Base-by-base conservation (phyloP, 257 asterid genomes). In the Prunella vulgaris region DNA sequence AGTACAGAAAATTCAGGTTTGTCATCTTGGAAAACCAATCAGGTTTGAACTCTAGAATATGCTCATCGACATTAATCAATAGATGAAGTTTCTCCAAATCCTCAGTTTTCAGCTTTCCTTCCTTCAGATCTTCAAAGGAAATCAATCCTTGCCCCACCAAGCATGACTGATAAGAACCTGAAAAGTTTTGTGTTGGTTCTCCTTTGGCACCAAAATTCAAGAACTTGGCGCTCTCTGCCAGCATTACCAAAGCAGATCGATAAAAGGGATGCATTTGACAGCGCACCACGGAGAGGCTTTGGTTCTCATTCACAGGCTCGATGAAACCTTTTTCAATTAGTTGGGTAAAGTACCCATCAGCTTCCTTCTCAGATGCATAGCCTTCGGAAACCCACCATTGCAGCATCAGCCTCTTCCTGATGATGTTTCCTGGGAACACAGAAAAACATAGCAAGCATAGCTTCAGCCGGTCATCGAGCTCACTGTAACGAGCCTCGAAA, bases 381-480 rank as follows among this genome's bases (percentile, higher is more conserved):
- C 90, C 86, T 57, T 85, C 87, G 0, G 58, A 52, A 2, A 74
- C 73, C 90, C 87, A 85, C 87, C 87, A 85, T 5, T 77, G 77
- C 40, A 78, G 67, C 84, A 85, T 71, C 33, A 80, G 67, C 71
- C 84, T 74, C 80, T 80, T 85, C 74, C 77, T 82, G 67, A 84
- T 76, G 44, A 65, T 49, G 12, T 72, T 56, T 44, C 68, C 81
- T 0, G 90, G 87, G 78, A 78, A 82, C 6, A 76, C 63, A 1
- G 90, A 70, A 28, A 84, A 77, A 46, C 89, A 82, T 27, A 82
- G 38, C 84, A 82, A 74, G 68, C 85, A 84, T 5, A 79, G 77
- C 79, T 76, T 82, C 76, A 71, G 0, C 5, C 0, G 18, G 5
- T 56, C 22, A 3, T 7, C 8, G 10, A 84, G 81, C 38, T 46